phyloP scores from a whole-genome alignment of 148 eudicot species.

The Spergularia marina region DNA sequence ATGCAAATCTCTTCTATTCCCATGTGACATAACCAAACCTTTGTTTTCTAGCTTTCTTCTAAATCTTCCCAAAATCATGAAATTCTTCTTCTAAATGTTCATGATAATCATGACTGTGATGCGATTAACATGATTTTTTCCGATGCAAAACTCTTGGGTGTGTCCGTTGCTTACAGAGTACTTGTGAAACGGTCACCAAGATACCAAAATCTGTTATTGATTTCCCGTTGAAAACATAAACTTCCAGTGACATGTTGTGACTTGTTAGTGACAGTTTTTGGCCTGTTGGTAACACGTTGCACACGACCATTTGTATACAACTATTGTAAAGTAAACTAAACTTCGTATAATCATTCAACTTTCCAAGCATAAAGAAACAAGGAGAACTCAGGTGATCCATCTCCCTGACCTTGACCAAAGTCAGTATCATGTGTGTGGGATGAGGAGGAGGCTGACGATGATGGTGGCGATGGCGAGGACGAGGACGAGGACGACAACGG shows the following conservation, averaged over 20 bases:
- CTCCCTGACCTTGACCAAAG: slow-evolving; percentile 21
- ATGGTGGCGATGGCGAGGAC: slow-evolving; percentile 22
- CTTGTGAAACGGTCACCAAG: too few relatives aligned
- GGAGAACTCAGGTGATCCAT: slow-evolving; percentile 57
- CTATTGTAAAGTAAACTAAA: too few relatives aligned
- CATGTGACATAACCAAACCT: slow-evolving; percentile 22
- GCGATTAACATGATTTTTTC: not conserved
- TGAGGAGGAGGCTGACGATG: slow-evolving; percentile 19
- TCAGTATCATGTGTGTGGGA: slow-evolving; percentile 34
- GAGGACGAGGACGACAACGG: slow-evolving; percentile 23
- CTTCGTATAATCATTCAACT: slow-evolving; percentile 48
- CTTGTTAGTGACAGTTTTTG: too few relatives aligned
- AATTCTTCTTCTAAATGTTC: not conserved
- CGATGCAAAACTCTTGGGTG: too few relatives aligned
- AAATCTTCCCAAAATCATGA: slow-evolving; percentile 1
- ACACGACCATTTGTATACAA: too few relatives aligned
- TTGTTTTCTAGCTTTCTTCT: slow-evolving; percentile 4
- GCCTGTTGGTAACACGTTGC: too few relatives aligned
- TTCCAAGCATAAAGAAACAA: slow-evolving; percentile 94
- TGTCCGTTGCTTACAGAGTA: too few relatives aligned
- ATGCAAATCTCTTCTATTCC: slow-evolving; percentile 3
- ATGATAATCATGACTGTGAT: slow-evolving; percentile 9
- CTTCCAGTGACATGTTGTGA: too few relatives aligned
- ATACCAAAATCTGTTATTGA: too few relatives aligned
- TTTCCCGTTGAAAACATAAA: too few relatives aligned